Base-by-base conservation (phyloP, 106 monocot species). In the Dendrobium chrysotoxum region DNA sequence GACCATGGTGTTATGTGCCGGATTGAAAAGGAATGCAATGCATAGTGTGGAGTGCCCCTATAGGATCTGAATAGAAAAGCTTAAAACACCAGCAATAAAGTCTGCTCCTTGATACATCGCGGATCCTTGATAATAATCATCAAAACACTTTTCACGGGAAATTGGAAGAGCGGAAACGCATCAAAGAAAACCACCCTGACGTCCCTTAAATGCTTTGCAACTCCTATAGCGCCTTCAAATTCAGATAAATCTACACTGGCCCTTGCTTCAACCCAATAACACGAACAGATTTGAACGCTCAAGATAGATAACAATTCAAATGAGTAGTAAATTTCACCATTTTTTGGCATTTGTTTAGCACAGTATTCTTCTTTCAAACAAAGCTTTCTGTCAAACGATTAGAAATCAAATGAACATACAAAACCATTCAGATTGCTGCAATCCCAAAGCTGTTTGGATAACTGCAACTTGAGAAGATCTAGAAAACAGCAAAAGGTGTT, bases 191-290 rank as follows among this genome's bases (percentile, higher is more conserved):
- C 41, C 10, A 31, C 31, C 15, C 74, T 74, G 74, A 73, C 74
- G 42, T 42, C 7, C 9, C 47, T 16, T 28, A 20, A 74, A 46
- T 76, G 47, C 76, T 40, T 40, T 50, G 44, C 12, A 26, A 76
- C 76, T 47, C 76, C 45, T 50, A 76, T 7, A 75, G 40, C 42
- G 70, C 31, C 70, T 70, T 35, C 70, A 70, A 70, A 15, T 31
- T 70, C 28, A 68, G 35, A 70, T 70, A 70, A 70, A 35, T 70
- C 64, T 70, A 35, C 5, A 16, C 30, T 35, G 31, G 35, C 70
- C 31, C 0, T 30, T 35, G 31, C 28, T 70, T 70, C 70, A 68
- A 68, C 5, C 68, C 68, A 68, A 68, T 28, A 68, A 28, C 28
- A 28, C 4, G 57, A 16, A 23, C 61, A 50, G 13, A 15, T 50